Percentiles rank a stretch among this genome's conserved stretches.
phyloP scores from a whole-genome alignment of 306 rosid species.

The Lotus japonicus region DNA sequence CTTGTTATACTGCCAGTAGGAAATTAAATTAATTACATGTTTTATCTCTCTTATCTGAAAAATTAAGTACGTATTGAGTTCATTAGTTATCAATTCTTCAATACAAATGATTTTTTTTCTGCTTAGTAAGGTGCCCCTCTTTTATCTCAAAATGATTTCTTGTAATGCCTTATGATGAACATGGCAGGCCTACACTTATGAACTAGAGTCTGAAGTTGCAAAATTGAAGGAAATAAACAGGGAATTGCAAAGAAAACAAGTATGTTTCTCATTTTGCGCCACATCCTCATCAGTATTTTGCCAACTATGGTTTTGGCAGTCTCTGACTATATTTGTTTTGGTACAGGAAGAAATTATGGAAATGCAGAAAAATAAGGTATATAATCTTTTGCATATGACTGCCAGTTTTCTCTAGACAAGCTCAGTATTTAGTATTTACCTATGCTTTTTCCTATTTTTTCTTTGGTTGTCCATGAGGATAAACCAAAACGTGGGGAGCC shows the following conservation, averaged over 20 bases:
- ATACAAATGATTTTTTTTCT: no score
- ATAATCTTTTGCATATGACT: neutral
- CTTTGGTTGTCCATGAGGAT: neutral
- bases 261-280: neutral
- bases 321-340: constrained; percentile 20
- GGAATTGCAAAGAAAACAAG: constrained; percentile 79
- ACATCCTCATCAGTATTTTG: neutral
- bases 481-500: neutral
- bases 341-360: constrained; percentile 64
- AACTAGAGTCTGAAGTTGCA: constrained; percentile 81
- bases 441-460: neutral
- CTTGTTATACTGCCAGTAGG: neutral
- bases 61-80: neutral
- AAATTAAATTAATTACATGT: neutral
- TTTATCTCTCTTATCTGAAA: neutral
- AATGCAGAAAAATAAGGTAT: constrained; percentile 68
- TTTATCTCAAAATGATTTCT: neutral
- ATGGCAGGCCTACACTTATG: constrained; percentile 84
- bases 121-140: no score
- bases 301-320: neutral
- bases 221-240: constrained; percentile 66
- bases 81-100: no score
- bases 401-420: neutral
- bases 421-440: neutral
- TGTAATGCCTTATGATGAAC: neutral